A percentile compares a stretch with the other conserved stretches of the same genome.
phyloP scores from a whole-genome alignment of 768 basidiomycete genomes.

The Dioszegia aurantiaca region DNA sequence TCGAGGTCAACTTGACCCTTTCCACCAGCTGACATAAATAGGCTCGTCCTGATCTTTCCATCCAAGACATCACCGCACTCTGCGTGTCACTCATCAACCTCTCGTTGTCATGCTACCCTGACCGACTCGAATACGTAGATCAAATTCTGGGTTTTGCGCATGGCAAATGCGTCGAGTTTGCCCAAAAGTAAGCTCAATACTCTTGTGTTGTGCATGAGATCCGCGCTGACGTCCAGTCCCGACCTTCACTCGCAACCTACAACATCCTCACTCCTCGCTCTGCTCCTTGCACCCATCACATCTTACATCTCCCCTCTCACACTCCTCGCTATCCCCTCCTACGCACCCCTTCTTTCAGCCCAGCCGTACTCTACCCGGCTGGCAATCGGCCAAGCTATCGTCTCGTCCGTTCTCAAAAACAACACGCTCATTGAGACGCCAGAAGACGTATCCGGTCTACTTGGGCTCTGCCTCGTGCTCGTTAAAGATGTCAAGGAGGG shows the following conservation, averaged over 20 bases:
- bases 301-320: conserved; percentile 95
- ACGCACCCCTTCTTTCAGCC: conserved; percentile 72
- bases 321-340: conserved; percentile 90
- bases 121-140: conserved; percentile 93
- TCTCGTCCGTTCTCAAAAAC: conserved; percentile 92
- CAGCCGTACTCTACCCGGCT: conserved; percentile 89
- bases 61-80: conserved; percentile 95
- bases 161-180: conserved; percentile 77
- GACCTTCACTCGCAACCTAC: conserved; percentile 87
- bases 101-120: conserved; percentile 94
- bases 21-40: conserved; percentile 47
- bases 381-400: conserved; percentile 88
- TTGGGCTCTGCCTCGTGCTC: conserved; percentile 87
- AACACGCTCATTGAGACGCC: conserved; percentile 91
- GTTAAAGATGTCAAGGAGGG: conserved; percentile 67
- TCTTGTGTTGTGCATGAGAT: too few species aligned
- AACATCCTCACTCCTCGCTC: conserved; percentile 79
- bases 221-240: conserved; percentile 60
- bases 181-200: conserved; percentile 63
- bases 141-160: conserved; percentile 88
- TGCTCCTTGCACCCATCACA: conserved; percentile 90
- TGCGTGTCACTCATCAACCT: conserved; percentile 93
- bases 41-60: conserved; percentile 95
- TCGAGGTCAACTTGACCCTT: neutral
- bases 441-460: conserved; percentile 89